Conservation (phyloP, 352 stramenopile genomes). For the Pythium utonaiense region DNA sequence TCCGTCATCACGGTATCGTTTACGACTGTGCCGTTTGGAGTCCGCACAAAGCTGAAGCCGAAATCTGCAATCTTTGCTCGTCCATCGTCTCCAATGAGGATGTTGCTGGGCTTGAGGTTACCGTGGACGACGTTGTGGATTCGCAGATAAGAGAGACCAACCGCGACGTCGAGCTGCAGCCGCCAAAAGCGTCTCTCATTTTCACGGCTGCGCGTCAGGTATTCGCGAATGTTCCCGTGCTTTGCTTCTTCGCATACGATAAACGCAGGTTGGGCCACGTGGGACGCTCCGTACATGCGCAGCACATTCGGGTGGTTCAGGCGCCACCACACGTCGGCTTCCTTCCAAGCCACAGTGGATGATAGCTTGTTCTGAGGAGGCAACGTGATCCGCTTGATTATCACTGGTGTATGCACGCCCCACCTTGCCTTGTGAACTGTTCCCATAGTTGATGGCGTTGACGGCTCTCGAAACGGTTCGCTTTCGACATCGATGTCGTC, state of each 20-base stretch:
- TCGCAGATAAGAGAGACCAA: slow-evolving; percentile 61
- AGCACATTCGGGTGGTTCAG: slow-evolving; percentile 37
- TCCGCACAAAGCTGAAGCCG: slow-evolving; percentile 23
- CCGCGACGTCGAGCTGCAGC: slow-evolving; percentile 31
- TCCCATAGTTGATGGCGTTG: slow-evolving; percentile 4
- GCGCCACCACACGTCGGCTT: slow-evolving; percentile 29
- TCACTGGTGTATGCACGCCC: slow-evolving; percentile 10
- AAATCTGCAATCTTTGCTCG: slow-evolving; percentile 38
- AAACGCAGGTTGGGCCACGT: slow-evolving; percentile 26
- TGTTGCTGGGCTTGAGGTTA: slow-evolving; percentile 84
- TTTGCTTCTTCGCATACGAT: slow-evolving; percentile 31
- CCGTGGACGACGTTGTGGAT: slow-evolving; percentile 58
- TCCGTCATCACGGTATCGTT: slow-evolving; percentile 12
- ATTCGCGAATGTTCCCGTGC: slow-evolving; percentile 24
- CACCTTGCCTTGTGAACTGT: slow-evolving; percentile 17
- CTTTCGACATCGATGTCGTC: slow-evolving; percentile 20
- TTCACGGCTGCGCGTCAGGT: slow-evolving; percentile 7
- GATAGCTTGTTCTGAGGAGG: neutral
- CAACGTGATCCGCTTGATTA: slow-evolving; percentile 23
- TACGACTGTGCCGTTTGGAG: neutral
- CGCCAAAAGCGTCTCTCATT: slow-evolving; percentile 15
- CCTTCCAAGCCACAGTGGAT: slow-evolving; percentile 12
- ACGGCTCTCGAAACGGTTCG: neutral
- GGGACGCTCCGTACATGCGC: slow-evolving; percentile 32
- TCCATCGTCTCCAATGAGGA: slow-evolving; percentile 57